Base-by-base conservation (phyloP, 2,329 filamentous ascomycete species). In the Pseudogymnoascus sp. region DNA sequence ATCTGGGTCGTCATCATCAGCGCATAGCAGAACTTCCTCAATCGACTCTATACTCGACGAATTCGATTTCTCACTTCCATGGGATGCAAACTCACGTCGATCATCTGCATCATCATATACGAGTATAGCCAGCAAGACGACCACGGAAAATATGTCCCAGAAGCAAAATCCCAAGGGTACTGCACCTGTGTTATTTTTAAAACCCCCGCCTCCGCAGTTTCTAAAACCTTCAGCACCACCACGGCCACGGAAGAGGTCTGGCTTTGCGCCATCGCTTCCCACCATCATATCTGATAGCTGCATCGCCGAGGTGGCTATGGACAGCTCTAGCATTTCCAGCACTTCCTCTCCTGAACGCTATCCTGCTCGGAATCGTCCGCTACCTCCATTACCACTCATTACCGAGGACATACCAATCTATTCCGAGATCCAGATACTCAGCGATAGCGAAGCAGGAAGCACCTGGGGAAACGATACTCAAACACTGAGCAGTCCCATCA, bases 281-380 rank as follows among this genome's bases (percentile, higher is more conserved):
- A 57, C 51, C 29, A 57, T 57, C 1, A 57, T 57, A 57, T 57
- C 51, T 16, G 51, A 57, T 34, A 57, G 51, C 51, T 57, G 51
- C 51, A 57, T 57, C 10, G 29, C 51, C 14, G 29, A 10, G 51
- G 29, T 31, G 5, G 51, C 51, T 18, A 34, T 57, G 51, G 29
- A 57, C 11, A 36, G n/a, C 14, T 36, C 16, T 34, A 36, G 51
- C 29, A 31, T 54, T 31, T 57, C 51, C 5, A 36, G 51, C 29
- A 21, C 51, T 18, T 21, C 51, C 29, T 57, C 51, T 36, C n/a
- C 29, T 18, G 11, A 1, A 12, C 51, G 29, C 16, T 57, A 34
- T 21, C 4, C 29, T 6, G n/a, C 23, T 21, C 10, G 6, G 5
- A 21, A 2, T 57, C 51, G 29, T 5, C 51, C 51, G 29, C 18